Evolutionary conservation across 2,329 filamentous ascomycete genomes (phyloP).

Genomic region (Aphanoascus verrucosus): DNA sequence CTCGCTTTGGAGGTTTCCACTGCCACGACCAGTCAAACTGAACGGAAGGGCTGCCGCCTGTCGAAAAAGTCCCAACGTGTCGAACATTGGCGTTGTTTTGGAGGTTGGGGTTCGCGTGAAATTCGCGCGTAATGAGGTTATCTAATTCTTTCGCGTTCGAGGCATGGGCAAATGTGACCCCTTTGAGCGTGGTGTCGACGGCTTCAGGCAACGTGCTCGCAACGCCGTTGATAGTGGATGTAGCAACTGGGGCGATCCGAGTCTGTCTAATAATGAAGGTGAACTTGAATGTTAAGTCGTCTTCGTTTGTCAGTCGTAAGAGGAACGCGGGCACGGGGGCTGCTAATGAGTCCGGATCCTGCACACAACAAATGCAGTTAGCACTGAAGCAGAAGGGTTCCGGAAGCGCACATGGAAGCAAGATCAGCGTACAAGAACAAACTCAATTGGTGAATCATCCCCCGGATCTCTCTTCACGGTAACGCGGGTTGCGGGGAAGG

Average conservation of each 20-base stretch:
- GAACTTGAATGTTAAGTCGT: slow-evolving; percentile 87
- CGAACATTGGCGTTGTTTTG: slow-evolving; percentile 96
- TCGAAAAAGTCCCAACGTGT: slow-evolving; percentile 83
- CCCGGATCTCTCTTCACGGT: slow-evolving; percentile 58
- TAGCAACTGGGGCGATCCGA: slow-evolving; percentile 41
- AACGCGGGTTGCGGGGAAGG: slow-evolving; percentile 73
- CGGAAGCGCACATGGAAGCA: neutral
- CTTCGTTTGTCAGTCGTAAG: slow-evolving; percentile 76
- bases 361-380: slow-evolving; percentile 14
- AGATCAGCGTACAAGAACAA: slow-evolving; percentile 60
- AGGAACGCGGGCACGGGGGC: slow-evolving; percentile 56
- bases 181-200: slow-evolving; percentile 68
- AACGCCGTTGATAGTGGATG: slow-evolving; percentile 39
- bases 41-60: slow-evolving; percentile 69
- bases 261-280: slow-evolving; percentile 65
- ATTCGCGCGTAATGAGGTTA: slow-evolving; percentile 86
- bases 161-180: slow-evolving; percentile 85
- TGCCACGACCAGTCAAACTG: slow-evolving; percentile 95
- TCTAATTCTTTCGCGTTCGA: slow-evolving; percentile 79
- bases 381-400: neutral
- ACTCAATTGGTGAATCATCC: slow-evolving; percentile 73
- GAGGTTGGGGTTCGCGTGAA: slow-evolving; percentile 91
- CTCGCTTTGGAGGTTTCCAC: slow-evolving; percentile 78
- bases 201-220: slow-evolving; percentile 41
- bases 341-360: slow-evolving; percentile 63